Evolutionary conservation across 306 rosid genomes (phyloP), one percentile per base, ranked within the genome.

Genomic region (Sesbania bispinosa): DNA sequence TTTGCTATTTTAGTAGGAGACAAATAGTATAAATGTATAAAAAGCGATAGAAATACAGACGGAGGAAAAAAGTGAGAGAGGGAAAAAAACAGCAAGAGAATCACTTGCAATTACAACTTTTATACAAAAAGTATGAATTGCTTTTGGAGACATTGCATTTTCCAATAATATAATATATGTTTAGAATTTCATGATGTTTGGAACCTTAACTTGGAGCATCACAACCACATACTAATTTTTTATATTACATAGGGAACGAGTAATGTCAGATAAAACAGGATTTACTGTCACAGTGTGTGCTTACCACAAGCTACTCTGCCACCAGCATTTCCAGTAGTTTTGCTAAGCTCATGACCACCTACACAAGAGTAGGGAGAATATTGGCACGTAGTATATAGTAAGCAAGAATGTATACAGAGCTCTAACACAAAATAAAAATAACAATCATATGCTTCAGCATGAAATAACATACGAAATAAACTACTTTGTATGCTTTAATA

Each of bases 291-390:
- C 38, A 13, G 8, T 53, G 45, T 23, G 43, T 33, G 73, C 92
- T 78, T 83, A 95, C 99, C 99, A 39, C 99, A 95, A 60, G 99
- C 99, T 21, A 83, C 41, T 70, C 99, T 79, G 79, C 96, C 99
- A 36, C 99, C 99, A 26, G 99, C 99, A 79, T 95, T 95, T 85
- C 99, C 99, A 10, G 99, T 91, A 43, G 80, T 7, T 67, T 85
- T 88, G 99, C 99, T 95, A 38, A 91, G 96, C 84, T 95, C 99
- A 18, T 95, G 97, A 30, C 97, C 97, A 67, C 99, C 99, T 95
- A 58, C 5, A 58, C 62, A 68, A 7, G 57, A 76, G 61, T 35
- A 29, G 5, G 2, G 18, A 35, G 19, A 14, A 58, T 21, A 6
- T 21, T 39, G 63, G 78, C 32, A 74, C 32, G 45, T 3, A 4